Evolutionary conservation across 352 stramenopile genomes (phyloP).

Genomic region (Paralagenidium karlingii): DNA sequence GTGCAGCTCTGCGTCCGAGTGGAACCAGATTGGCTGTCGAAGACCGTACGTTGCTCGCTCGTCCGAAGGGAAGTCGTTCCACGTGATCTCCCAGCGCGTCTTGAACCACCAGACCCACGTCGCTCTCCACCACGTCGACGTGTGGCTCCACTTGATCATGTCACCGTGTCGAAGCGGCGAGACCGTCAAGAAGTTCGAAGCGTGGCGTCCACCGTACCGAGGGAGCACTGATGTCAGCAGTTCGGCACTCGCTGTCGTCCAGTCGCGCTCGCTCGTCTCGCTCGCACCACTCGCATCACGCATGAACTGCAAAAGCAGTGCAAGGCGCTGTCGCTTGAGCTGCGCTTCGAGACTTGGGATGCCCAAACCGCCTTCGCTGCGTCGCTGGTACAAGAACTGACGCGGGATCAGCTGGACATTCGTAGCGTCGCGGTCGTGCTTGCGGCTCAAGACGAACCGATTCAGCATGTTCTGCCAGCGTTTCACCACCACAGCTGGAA

Average conservation of each 20-base stretch:
- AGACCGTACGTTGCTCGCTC: conserved; percentile 2
- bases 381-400: conserved; percentile 5
- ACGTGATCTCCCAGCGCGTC: conserved; percentile 5
- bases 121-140: background rate
- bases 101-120: conserved; percentile 6
- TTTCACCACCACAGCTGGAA: background rate
- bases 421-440: conserved; percentile 3
- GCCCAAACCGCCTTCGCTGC: conserved; percentile 2
- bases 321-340: conserved; percentile 4
- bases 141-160: conserved; percentile 3
- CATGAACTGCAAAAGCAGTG: conserved; percentile 5
- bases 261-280: background rate
- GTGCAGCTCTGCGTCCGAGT: conserved; percentile 1
- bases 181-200: conserved; percentile 6
- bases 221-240: conserved; percentile 2
- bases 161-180: conserved; percentile 3
- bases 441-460: conserved; percentile 6
- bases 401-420: conserved; percentile 4
- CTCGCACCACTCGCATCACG: background rate
- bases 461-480: conserved; percentile 5
- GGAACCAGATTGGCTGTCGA: conserved; percentile 5
- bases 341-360: conserved; percentile 3
- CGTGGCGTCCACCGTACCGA: background rate
- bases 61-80: conserved; percentile 1
- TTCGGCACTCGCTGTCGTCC: background rate